Conservation (phyloP, 768 basidiomycete species). For the Hygrocybe punicea region DNA sequence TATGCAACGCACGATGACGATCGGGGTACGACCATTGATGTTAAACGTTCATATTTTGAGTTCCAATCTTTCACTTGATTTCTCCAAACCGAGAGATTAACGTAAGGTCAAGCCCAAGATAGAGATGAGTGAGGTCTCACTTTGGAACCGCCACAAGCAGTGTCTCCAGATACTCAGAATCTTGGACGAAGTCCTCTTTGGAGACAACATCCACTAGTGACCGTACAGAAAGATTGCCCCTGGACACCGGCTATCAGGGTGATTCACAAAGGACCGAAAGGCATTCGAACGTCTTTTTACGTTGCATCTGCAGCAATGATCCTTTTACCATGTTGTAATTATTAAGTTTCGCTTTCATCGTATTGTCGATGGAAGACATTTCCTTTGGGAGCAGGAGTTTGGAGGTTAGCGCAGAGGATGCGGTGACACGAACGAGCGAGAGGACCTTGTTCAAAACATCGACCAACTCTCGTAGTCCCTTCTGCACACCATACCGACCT, state of each 20-base stretch:
- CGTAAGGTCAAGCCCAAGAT: constrained; percentile 12
- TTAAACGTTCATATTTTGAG: constrained; percentile 80
- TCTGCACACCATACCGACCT: constrained; percentile 82
- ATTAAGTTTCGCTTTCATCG: constrained; percentile 87
- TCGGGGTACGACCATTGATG: constrained; percentile 89
- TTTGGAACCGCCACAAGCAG: constrained; percentile 90
- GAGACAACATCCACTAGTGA: constrained; percentile 83
- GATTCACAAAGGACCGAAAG: constrained; percentile 2
- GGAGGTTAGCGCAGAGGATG: constrained; percentile 4
- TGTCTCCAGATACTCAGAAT: constrained; percentile 94
- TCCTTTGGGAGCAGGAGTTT: constrained; percentile 53
- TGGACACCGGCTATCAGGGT: constrained; percentile 29
- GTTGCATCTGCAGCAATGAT: constrained; percentile 83
- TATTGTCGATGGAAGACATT: constrained; percentile 90
- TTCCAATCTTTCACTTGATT: constrained; percentile 83
- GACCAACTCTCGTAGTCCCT: constrained; percentile 77
- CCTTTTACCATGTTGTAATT: constrained; percentile 95
- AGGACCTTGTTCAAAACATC: constrained; percentile 80
- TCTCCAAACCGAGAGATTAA: constrained; percentile 43
- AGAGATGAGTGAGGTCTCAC: constrained; percentile 43
- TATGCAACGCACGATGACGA: constrained; percentile 66
- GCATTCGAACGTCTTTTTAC: constrained; percentile 77
- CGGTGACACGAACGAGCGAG: constrained; percentile 16
- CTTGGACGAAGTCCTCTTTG: constrained; percentile 74
- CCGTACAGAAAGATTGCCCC: constrained; percentile 92